These are phyloP conservation scores for Naegleria fowleri DNA, from an alignment of 208 protist species.

Conservation along the genomic window DNA sequence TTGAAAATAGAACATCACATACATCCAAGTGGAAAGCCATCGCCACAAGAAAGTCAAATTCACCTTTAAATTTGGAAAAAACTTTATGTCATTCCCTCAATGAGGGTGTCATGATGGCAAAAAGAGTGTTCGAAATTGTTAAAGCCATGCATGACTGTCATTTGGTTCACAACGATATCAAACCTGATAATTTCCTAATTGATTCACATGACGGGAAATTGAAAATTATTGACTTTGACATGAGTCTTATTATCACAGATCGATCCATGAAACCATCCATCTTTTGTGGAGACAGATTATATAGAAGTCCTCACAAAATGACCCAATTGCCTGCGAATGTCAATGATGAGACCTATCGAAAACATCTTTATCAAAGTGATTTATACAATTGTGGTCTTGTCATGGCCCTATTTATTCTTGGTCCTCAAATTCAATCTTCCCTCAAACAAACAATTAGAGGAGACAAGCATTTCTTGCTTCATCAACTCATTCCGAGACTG, in stretches of 20 bases:
- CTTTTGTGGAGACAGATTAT: background rate
- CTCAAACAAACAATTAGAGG: too few relatives aligned
- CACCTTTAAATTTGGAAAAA: background rate
- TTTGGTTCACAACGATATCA: background rate
- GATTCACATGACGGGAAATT: background rate
- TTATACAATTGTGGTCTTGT: too few relatives aligned
- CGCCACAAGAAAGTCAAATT: background rate
- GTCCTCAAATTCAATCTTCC: too few relatives aligned
- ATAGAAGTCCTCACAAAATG: background rate
- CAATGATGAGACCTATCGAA: background rate
- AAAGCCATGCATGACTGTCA: too few relatives aligned
- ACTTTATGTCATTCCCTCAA: background rate
- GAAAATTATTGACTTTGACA: background rate
- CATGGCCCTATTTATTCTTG: too few relatives aligned
- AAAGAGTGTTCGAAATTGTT: too few relatives aligned
- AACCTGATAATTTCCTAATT: background rate
- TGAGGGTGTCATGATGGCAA: background rate
- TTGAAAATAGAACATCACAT: background rate
- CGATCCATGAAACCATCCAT: background rate
- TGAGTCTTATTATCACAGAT: background rate
- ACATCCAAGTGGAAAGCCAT: background rate
- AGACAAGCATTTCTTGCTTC: too few relatives aligned
- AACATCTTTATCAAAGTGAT: too few relatives aligned
- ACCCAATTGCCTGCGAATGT: background rate
- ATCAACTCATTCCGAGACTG: background rate